These are phyloP conservation scores for Pistacia vera DNA, from an alignment of 345 rosid genomes.

Conservation along the genomic window DNA sequence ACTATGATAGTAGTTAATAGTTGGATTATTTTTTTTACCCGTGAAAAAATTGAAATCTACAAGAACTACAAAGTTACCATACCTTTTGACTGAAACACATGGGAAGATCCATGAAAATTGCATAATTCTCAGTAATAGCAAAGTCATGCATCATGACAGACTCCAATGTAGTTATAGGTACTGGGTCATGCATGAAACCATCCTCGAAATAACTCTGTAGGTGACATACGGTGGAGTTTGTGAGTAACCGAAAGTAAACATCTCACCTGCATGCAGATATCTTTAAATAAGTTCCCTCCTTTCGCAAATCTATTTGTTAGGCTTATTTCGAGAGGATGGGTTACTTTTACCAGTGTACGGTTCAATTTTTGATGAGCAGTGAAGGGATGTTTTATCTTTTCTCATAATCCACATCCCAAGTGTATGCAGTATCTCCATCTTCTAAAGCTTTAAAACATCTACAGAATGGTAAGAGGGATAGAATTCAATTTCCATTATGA, in stretches of 20 bases:
- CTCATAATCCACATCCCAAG: conserved; percentile 94
- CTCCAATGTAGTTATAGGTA: conserved; percentile 76
- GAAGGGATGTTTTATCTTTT: conserved; percentile 85
- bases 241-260: conserved; percentile 93
- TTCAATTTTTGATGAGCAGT: conserved; percentile 96
- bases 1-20: neutral
- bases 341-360: conserved; percentile 72
- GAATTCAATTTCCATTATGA: neutral
- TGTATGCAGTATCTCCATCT: conserved; percentile 98
- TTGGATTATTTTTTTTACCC: neutral
- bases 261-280: conserved; percentile 71
- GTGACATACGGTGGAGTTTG: conserved; percentile 81
- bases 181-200: conserved; percentile 91
- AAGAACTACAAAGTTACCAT: conserved; percentile 18
- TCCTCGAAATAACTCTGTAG: conserved; percentile 88
- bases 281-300: conserved; percentile 10
- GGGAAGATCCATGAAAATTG: conserved; percentile 94
- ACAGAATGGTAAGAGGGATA: conserved; percentile 20
- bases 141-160: conserved; percentile 99
- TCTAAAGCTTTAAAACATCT: conserved; percentile 90
- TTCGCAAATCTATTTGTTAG: neutral
- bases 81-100: conserved; percentile 90
- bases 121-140: conserved; percentile 92
- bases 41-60: neutral
- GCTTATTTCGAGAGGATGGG: conserved; percentile 7